phyloP scores from a whole-genome alignment of 805 yeast species.

The Suhomyces vadensis region DNA sequence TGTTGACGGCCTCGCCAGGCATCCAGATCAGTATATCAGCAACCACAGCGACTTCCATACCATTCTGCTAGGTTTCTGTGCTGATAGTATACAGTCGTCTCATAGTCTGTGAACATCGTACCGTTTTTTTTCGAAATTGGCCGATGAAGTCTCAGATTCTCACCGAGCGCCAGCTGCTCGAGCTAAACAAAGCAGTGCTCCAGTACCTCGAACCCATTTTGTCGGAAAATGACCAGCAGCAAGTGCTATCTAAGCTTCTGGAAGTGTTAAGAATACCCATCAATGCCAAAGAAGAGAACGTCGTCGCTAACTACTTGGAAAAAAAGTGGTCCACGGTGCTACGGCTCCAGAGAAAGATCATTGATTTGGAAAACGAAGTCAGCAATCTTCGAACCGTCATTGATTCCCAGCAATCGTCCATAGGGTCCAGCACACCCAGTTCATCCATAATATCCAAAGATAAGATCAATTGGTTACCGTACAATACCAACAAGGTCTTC shows the following conservation, averaged over 20 bases:
- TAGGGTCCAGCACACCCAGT: conserved; percentile 6
- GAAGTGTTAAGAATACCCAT: conserved; percentile 12
- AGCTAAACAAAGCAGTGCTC: conserved; percentile 36
- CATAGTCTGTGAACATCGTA: no score
- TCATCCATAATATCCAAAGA: conserved; percentile 17
- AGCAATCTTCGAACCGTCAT: conserved; percentile 49
- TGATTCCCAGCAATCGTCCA: conserved; percentile 17
- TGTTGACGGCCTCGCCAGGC: no score
- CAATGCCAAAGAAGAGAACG: conserved; percentile 17
- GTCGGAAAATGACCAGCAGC: conserved; percentile 17
- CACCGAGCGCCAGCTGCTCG: conserved; percentile 33
- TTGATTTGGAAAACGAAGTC: conserved; percentile 66
- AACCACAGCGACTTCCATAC: no score
- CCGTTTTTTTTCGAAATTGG: no score
- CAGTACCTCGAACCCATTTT: conserved; percentile 48
- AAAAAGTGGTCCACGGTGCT: conserved; percentile 88
- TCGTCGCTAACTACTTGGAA: conserved; percentile 51
- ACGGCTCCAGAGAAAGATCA: conserved; percentile 69
- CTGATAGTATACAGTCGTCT: no score
- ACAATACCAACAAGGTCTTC: conserved; percentile 42
- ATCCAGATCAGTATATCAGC: no score
- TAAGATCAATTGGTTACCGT: conserved; percentile 65
- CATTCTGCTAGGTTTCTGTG: no score
- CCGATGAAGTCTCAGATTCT: conserved; percentile 21
- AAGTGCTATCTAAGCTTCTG: conserved; percentile 14